Evolutionary conservation across 768 basidiomycete genomes (phyloP).

Genomic region (Lactarius vividus): DNA sequence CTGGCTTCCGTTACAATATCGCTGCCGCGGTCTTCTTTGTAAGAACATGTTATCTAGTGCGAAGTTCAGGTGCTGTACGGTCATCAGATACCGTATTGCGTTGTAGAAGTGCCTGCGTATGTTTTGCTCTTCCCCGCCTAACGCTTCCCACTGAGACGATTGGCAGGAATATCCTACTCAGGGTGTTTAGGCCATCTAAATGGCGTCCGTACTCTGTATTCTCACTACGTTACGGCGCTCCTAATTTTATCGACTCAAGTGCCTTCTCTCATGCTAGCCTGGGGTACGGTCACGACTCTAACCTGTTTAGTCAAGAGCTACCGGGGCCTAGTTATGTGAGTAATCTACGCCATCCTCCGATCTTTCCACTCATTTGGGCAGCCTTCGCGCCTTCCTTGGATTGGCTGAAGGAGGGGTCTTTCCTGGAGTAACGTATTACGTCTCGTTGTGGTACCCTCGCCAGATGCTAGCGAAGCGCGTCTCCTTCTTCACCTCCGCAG

Average conservation of each 20-base stretch:
- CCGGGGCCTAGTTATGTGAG: conserved; percentile 36
- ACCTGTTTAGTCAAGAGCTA: conserved; percentile 40
- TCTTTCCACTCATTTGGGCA: conserved; percentile 21
- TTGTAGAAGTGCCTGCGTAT: conserved; percentile 42
- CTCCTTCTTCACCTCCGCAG: conserved; percentile 64
- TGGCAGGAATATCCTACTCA: conserved; percentile 39
- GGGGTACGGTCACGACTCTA: conserved; percentile 40
- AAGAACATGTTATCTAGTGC: conserved; percentile 9
- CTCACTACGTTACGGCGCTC: neutral
- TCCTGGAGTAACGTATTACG: conserved; percentile 42
- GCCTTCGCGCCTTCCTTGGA: conserved; percentile 45
- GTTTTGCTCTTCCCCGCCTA: conserved; percentile 16
- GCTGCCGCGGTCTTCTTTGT: conserved; percentile 42
- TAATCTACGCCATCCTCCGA: conserved; percentile 4
- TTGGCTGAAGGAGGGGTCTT: conserved; percentile 46
- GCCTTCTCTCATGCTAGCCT: conserved; percentile 39
- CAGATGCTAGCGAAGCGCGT: conserved; percentile 56
- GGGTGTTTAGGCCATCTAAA: conserved; percentile 36
- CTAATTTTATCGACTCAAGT: conserved; percentile 34
- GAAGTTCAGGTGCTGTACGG: neutral
- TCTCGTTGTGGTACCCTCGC: conserved; percentile 60
- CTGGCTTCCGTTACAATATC: conserved; percentile 37
- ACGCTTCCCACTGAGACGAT: neutral
- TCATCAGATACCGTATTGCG: conserved; percentile 37
- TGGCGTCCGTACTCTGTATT: conserved; percentile 34